Conservation (phyloP, 2,329 filamentous ascomycete genomes). For the Atkinsonella texensis region DNA sequence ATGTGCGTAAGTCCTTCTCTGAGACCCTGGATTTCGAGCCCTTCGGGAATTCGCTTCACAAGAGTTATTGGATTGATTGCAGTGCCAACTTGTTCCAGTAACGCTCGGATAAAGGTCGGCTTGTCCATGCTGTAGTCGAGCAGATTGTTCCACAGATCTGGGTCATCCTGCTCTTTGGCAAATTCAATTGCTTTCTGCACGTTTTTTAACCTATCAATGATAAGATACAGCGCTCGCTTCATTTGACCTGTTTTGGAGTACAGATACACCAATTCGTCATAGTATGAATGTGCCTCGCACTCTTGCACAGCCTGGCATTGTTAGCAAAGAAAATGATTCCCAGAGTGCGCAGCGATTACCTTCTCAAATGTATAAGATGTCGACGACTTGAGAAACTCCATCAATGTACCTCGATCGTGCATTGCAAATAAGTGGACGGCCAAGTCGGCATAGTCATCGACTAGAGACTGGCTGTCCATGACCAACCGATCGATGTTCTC, state of each 20-base stretch:
- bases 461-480: conserved; percentile 51
- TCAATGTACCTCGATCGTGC: conserved; percentile 68
- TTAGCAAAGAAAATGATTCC: conserved; percentile 7
- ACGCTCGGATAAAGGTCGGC: conserved; percentile 79
- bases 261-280: conserved; percentile 88
- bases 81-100: conserved; percentile 89
- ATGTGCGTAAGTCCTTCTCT: conserved; percentile 80
- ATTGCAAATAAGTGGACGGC: conserved; percentile 77
- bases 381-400: conserved; percentile 76
- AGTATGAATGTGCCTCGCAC: conserved; percentile 70
- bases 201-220: conserved; percentile 85
- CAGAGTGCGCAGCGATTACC: conserved; percentile 19
- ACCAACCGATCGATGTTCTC: conserved; percentile 45
- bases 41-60: conserved; percentile 81
- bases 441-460: conserved; percentile 79
- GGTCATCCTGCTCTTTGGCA: conserved; percentile 84
- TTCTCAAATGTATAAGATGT: conserved; percentile 83
- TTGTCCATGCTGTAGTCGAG: conserved; percentile 97
- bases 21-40: conserved; percentile 82
- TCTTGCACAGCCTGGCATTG: conserved; percentile 50
- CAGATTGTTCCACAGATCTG: conserved; percentile 88
- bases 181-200: conserved; percentile 90
- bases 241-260: conserved; percentile 92
- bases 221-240: conserved; percentile 80
- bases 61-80: conserved; percentile 86